phyloP scores from a whole-genome alignment of 352 stramenopile genomes.

The Ophiocytium majus region DNA sequence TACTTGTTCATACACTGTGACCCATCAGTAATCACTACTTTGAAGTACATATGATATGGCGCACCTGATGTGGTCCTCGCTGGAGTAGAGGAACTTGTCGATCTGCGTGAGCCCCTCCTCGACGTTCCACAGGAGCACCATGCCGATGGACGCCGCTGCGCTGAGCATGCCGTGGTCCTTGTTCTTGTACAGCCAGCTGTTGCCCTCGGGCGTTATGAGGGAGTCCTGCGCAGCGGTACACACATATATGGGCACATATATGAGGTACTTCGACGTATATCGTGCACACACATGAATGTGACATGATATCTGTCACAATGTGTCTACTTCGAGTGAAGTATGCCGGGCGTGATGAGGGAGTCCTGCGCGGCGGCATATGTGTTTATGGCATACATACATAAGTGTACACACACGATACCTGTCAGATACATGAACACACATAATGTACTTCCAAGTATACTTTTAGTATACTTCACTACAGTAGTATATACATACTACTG shows the following conservation, averaged over 20 bases:
- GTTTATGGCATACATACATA: not conserved
- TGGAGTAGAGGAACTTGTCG: slow-evolving; percentile 98
- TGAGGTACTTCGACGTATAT: not conserved
- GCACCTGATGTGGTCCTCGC: slow-evolving; percentile 88
- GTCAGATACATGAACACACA: too few relatives aligned
- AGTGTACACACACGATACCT: not conserved
- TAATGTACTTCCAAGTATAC: too few relatives aligned
- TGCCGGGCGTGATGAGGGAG: slow-evolving; percentile 40
- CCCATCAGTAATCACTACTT: too few relatives aligned
- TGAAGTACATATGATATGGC: too few relatives aligned
- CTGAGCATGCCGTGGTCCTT: slow-evolving; percentile 99
- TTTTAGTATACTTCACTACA: too few relatives aligned
- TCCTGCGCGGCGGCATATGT: not conserved
- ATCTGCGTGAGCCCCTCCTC: slow-evolving; percentile 98
- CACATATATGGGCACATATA: slow-evolving; percentile 1
- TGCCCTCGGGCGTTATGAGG: slow-evolving; percentile 61
- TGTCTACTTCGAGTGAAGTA: not conserved
- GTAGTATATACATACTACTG: too few relatives aligned
- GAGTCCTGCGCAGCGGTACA: not conserved
- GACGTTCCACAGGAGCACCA: slow-evolving; percentile 99
- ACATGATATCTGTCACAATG: not conserved
- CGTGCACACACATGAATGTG: not conserved
- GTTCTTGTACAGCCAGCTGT: slow-evolving; percentile 99
- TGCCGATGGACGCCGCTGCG: slow-evolving; percentile 91
- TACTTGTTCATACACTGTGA: too few relatives aligned